Conservation (phyloP, 768 basidiomycete genomes). For the Podaxis mareebaensis region DNA sequence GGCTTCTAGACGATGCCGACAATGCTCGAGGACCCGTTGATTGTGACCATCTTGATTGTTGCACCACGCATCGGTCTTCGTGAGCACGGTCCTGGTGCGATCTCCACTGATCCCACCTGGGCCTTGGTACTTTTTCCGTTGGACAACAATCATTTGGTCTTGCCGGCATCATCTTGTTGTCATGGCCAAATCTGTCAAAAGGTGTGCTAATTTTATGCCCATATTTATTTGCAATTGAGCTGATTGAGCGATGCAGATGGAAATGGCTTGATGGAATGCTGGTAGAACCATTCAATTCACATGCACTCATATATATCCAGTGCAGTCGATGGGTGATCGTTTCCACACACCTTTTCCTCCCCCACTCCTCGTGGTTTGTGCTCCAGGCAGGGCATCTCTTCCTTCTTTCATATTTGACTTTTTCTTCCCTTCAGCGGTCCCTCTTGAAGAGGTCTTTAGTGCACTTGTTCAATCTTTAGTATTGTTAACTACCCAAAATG, state of each 20-base stretch:
- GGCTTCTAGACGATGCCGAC: background rate
- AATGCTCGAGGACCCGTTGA: background rate
- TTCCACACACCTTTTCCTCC: conserved; percentile 12
- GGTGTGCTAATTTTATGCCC: conserved; percentile 7
- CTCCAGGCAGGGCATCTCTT: conserved; percentile 28
- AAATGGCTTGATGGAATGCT: conserved; percentile 2
- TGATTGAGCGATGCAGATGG: conserved; percentile 6
- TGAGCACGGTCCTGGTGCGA: background rate
- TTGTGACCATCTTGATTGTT: no score
- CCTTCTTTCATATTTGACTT: conserved; percentile 19
- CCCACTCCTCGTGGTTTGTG: conserved; percentile 24
- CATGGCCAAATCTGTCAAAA: conserved; percentile 5
- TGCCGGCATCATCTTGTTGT: background rate
- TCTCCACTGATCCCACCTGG: background rate
- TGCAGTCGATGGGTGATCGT: background rate
- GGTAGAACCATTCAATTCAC: background rate
- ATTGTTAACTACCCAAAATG: conserved; percentile 37
- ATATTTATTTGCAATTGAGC: conserved; percentile 9
- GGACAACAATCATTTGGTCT: background rate
- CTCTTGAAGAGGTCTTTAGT: conserved; percentile 19
- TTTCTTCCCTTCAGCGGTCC: conserved; percentile 26
- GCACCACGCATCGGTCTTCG: background rate
- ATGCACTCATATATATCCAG: background rate
- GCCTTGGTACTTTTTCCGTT: background rate
- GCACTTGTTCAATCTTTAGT: background rate